Evolutionary conservation across 2,329 filamentous ascomycete species (phyloP).

Genomic region (Fusarium pseudoanthophilum): DNA sequence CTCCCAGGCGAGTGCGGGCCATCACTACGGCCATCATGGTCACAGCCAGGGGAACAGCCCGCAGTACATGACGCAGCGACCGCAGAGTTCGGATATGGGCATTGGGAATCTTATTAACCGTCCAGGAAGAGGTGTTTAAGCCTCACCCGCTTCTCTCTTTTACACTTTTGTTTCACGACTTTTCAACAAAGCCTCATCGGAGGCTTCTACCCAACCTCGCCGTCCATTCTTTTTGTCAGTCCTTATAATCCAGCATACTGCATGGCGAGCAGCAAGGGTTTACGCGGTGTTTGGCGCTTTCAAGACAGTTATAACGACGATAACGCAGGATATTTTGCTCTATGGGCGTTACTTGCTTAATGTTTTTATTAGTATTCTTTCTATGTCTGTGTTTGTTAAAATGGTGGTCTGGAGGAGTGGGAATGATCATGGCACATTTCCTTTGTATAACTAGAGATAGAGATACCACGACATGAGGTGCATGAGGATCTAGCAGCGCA

Average conservation of each 20-base stretch:
- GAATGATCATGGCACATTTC: conserved; percentile 28
- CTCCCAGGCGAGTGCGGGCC: conserved; percentile 55
- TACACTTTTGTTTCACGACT: neutral
- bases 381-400: conserved; percentile 22
- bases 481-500: conserved; percentile 25
- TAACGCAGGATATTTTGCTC: conserved; percentile 20
- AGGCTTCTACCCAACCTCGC: conserved; percentile 12
- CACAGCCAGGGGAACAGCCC: conserved; percentile 56
- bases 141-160: neutral
- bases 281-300: conserved; percentile 33
- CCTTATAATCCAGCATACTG: conserved; percentile 25
- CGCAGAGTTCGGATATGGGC: conserved; percentile 69
- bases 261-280: conserved; percentile 38
- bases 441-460: conserved; percentile 47
- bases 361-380: conserved; percentile 21
- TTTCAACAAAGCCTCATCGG: neutral
- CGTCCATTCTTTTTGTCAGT: conserved; percentile 39
- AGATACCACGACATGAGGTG: conserved; percentile 40
- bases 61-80: conserved; percentile 58
- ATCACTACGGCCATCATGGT: conserved; percentile 48
- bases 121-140: conserved; percentile 47
- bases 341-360: conserved; percentile 27
- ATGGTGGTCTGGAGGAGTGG: conserved; percentile 26
- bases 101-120: conserved; percentile 70
- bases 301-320: conserved; percentile 37